Evolutionary conservation across 768 basidiomycete genomes (phyloP).

Genomic region (Hericium alpestre): DNA sequence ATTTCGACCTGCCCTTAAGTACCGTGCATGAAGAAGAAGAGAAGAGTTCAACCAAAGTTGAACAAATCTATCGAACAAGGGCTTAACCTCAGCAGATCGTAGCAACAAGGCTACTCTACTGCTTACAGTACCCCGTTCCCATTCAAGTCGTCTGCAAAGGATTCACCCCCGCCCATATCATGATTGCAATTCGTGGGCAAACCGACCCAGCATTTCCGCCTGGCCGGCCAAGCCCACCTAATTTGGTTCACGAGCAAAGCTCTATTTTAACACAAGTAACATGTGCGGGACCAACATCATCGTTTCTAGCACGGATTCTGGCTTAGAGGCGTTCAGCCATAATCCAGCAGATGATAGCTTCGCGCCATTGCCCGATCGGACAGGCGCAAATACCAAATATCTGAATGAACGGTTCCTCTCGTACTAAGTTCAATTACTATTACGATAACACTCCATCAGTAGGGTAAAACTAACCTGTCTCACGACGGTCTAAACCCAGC

Average conservation of each 20-base stretch:
- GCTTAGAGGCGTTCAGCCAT: slow-evolving; percentile 80
- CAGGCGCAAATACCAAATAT: slow-evolving; percentile 76
- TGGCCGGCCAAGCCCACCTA: slow-evolving; percentile 35
- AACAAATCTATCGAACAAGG: slow-evolving; percentile 63
- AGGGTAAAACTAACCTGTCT: slow-evolving; percentile 84
- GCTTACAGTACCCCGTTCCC: slow-evolving; percentile 67
- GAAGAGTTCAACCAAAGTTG: slow-evolving; percentile 36
- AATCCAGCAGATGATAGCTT: slow-evolving; percentile 78
- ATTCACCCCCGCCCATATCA: slow-evolving; percentile 64
- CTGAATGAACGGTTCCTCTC: slow-evolving; percentile 77
- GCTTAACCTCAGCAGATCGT: slow-evolving; percentile 71
- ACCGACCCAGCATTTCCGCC: slow-evolving; percentile 44
- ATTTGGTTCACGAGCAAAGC: slow-evolving; percentile 65
- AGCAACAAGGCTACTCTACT: slow-evolving; percentile 72
- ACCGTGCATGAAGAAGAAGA: slow-evolving; percentile 20
- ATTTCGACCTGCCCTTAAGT: too few relatives aligned
- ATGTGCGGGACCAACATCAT: slow-evolving; percentile 61
- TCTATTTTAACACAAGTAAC: slow-evolving; percentile 55
- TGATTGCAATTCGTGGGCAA: slow-evolving; percentile 50
- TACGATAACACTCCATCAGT: slow-evolving; percentile 66
- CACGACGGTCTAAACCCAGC: slow-evolving; percentile 77
- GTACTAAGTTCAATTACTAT: slow-evolving; percentile 76
- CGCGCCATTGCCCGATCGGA: slow-evolving; percentile 69
- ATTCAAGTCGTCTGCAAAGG: slow-evolving; percentile 74
- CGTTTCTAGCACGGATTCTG: slow-evolving; percentile 72